phyloP scores from a whole-genome alignment of 176 grass and related monocot species.

The Bonia amplexicaulis region DNA sequence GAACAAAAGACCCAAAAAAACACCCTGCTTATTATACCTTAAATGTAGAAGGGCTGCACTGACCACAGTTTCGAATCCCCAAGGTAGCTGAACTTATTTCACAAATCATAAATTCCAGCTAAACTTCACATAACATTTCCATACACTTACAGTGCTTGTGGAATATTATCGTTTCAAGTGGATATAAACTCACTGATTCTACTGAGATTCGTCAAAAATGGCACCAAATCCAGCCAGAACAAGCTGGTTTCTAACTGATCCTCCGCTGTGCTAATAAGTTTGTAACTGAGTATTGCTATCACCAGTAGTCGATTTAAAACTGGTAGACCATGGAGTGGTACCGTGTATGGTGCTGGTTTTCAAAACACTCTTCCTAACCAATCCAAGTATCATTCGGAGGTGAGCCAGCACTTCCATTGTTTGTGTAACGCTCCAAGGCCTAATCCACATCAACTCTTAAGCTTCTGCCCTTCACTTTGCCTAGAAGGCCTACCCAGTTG shows the following conservation, averaged over 20 bases:
- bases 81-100: background rate
- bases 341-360: background rate
- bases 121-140: background rate
- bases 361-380: background rate
- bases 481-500: constrained; percentile 8
- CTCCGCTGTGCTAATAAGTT: background rate
- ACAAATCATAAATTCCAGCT: background rate
- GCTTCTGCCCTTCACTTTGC: background rate
- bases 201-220: background rate
- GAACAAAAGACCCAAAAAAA: background rate
- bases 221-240: background rate
- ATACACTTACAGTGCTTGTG: background rate
- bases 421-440: background rate
- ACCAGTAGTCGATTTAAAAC: background rate
- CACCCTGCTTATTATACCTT: background rate
- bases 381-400: background rate
- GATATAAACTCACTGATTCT: background rate
- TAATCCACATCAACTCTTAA: background rate
- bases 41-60: background rate
- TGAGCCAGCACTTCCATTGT: background rate
- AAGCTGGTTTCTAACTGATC: background rate
- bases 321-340: background rate
- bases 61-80: background rate
- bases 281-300: background rate
- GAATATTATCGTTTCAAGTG: background rate